Evolutionary conservation across 768 basidiomycete genomes (phyloP).

Genomic region (Phallus indusiatus): DNA sequence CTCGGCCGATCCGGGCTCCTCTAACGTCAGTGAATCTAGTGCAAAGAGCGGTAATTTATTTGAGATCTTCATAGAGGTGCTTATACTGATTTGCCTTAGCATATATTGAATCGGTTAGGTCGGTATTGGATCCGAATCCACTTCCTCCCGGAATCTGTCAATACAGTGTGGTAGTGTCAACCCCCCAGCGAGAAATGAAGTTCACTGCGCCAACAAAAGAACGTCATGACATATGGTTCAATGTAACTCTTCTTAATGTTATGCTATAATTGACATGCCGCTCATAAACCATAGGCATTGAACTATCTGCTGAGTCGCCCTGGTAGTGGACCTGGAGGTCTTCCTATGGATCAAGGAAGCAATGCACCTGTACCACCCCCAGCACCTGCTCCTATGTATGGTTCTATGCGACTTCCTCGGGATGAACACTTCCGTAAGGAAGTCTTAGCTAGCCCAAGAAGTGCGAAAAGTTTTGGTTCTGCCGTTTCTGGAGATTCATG

Average conservation of each 20-base stretch:
- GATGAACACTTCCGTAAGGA: slow-evolving; percentile 37
- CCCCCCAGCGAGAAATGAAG: slow-evolving; percentile 94
- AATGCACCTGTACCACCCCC: neutral
- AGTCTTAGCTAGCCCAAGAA: slow-evolving; percentile 54
- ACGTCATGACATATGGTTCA: slow-evolving; percentile 94
- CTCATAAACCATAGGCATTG: slow-evolving; percentile 52
- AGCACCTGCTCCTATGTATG: slow-evolving; percentile 7
- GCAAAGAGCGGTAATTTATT: slow-evolving; percentile 86
- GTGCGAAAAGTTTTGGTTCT: slow-evolving; percentile 62
- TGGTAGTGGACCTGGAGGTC: slow-evolving; percentile 19
- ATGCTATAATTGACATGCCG: slow-evolving; percentile 2
- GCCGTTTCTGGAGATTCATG: slow-evolving; percentile 47
- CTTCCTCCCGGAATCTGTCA: slow-evolving; percentile 89
- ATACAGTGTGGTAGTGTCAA: slow-evolving; percentile 88
- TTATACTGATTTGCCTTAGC: slow-evolving; percentile 36
- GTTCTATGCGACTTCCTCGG: slow-evolving; percentile 30
- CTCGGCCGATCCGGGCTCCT: slow-evolving; percentile 84
- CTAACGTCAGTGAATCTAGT: slow-evolving; percentile 80
- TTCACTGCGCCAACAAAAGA: slow-evolving; percentile 95
- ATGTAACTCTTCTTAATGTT: slow-evolving; percentile 39
- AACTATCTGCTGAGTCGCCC: slow-evolving; percentile 84
- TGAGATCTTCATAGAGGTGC: neutral
- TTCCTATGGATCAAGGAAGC: slow-evolving; percentile 14
- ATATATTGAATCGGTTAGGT: slow-evolving; percentile 86
- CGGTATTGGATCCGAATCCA: slow-evolving; percentile 92